Evolutionary conservation across 352 stramenopile species (phyloP), one percentile per base, ranked within the genome.

Genomic region (Pythium biforme): DNA sequence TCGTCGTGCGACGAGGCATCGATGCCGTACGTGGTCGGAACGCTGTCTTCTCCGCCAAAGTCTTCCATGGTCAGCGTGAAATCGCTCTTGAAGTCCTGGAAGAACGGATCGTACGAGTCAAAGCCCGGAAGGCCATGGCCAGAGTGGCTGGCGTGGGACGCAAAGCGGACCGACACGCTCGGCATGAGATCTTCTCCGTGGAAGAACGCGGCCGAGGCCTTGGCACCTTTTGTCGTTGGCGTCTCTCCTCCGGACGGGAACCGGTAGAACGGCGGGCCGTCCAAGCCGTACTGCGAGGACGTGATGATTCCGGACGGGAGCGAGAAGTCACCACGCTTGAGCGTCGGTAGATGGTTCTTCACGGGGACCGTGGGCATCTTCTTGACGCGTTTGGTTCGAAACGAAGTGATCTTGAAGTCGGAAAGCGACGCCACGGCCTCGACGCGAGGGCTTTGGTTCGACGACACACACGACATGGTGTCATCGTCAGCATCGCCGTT

Each of bases 31-130:
- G 49, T 59, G 29, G 22, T 55, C 45, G 55, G 49, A 14, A 33
- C 40, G 8, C 20, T 54, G n/a, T 73, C 66, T 43, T 73, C 66
- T 4, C 66, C 53, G 31, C 66, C 66, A 48, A 73, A 73, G 37
- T 73, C 66, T 34, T 88, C 79, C 66, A 80, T 86, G 26, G 71
- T 78, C 25, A 78, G 45, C 17, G 67, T 71, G 53, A 73, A 78
- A 25, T 78, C 68, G 37, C 64, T 68, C 46, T 78, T 78, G 53
- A 78, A 78, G 43, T 78, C 71, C 33, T 69, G 66, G 45, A 78
- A 78, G 57, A 75, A 78, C 23, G 71, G 71, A 55, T 78, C 71
- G 68, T 78, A 78, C 19, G 71, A 62, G 19, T 78, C 71, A 39
- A 78, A 78, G 27, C 62, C 59, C 2, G 59, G 22, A 57, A 72